Conservation (phyloP, 2,329 filamentous ascomycete species). For the Tolypocladium endophyticum region DNA sequence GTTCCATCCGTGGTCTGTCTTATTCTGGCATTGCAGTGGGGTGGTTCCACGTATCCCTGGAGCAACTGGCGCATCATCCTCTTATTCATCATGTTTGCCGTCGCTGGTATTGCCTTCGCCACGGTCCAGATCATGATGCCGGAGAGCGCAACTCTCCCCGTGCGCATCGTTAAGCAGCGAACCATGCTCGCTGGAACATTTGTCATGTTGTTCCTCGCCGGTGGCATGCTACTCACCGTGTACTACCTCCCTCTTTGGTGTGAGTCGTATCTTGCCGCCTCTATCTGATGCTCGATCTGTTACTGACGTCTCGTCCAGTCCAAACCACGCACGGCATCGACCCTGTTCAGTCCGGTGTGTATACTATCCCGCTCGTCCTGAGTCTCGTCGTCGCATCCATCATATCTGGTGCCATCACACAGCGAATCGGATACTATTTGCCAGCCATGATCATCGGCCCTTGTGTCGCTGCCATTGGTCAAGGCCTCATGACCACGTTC, state of each 20-base stretch:
- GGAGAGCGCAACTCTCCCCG: conserved; percentile 46
- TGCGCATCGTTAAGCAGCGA: conserved; percentile 42
- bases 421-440: conserved; percentile 48
- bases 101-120: conserved; percentile 35
- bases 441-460: conserved; percentile 44
- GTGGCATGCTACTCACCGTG: conserved; percentile 42
- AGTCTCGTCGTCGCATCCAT: conserved; percentile 43
- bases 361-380: conserved; percentile 46
- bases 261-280: background rate
- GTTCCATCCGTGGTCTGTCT: conserved; percentile 49
- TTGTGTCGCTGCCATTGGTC: conserved; percentile 37
- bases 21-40: conserved; percentile 54
- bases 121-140: conserved; percentile 42
- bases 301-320: conserved; percentile 22
- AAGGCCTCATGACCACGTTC: conserved; percentile 49
- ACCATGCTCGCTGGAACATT: conserved; percentile 38
- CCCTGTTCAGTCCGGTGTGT: conserved; percentile 44
- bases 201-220: conserved; percentile 36
- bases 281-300: background rate
- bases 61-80: conserved; percentile 39
- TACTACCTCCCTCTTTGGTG: conserved; percentile 27
- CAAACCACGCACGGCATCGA: conserved; percentile 43
- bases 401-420: conserved; percentile 34
- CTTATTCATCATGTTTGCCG: conserved; percentile 39
- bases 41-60: conserved; percentile 44